Evolutionary conservation across 345 rosid species (phyloP).

Genomic region (Kernera saxatilis): DNA sequence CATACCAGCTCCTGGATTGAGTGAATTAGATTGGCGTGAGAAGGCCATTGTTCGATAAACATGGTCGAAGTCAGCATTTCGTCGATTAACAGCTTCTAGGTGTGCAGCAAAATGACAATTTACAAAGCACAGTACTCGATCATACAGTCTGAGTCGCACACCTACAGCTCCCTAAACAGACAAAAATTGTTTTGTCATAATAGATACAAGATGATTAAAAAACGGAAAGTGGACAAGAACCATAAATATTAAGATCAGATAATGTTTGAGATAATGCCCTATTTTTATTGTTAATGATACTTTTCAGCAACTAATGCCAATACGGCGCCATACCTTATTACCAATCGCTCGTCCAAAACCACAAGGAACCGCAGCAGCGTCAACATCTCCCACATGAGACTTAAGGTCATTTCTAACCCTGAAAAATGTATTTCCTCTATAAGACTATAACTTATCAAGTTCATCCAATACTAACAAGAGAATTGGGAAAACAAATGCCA

Average conservation of each 20-base stretch:
- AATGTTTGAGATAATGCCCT: not conserved
- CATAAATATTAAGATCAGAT: not conserved
- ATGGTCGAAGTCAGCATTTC: constrained; percentile 81
- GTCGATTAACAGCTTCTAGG: constrained; percentile 66
- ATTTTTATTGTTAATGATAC: not conserved
- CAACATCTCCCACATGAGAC: constrained; percentile 69
- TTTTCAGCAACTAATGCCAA: not conserved
- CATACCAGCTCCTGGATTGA: constrained; percentile 62
- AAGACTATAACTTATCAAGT: constrained; percentile 7
- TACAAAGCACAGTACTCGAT: constrained; percentile 73
- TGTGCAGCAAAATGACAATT: constrained; percentile 90
- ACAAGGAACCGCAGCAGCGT: constrained; percentile 83
- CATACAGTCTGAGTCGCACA: constrained; percentile 65
- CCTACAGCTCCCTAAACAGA: constrained; percentile 74
- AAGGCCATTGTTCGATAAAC: constrained; percentile 66
- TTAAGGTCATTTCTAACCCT: constrained; percentile 66
- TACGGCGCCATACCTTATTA: constrained; percentile 50
- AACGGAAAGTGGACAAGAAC: not conserved
- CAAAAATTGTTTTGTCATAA: not conserved
- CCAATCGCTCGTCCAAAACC: constrained; percentile 88
- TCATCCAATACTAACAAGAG: constrained; percentile 3
- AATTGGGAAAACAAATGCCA: not conserved
- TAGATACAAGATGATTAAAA: not conserved
- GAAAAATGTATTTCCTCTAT: not conserved
- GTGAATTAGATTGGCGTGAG: constrained; percentile 43